Conservation (phyloP, 345 rosid species). For the Erysimum cheiranthoides region DNA sequence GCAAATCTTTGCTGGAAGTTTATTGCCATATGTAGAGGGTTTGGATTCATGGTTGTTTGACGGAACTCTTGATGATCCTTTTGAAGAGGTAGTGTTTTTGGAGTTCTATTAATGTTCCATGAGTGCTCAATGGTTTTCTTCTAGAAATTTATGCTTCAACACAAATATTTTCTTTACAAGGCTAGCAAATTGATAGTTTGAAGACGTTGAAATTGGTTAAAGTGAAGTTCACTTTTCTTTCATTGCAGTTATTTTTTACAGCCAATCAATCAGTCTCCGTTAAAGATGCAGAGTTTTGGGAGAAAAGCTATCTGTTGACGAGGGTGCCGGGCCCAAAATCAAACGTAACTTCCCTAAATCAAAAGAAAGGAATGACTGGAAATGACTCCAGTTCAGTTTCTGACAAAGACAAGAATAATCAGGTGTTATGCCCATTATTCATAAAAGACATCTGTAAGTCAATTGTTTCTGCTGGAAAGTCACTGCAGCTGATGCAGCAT, state of each 20-base stretch:
- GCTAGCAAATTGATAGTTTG: slow-evolving; percentile 8
- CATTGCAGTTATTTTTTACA: slow-evolving; percentile 77
- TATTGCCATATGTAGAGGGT: slow-evolving; percentile 72
- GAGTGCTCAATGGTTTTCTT: slow-evolving; percentile 15
- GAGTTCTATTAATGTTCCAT: slow-evolving; percentile 23
- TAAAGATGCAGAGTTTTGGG: slow-evolving; percentile 91
- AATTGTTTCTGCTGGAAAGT: slow-evolving; percentile 95
- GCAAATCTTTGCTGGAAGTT: slow-evolving; percentile 78
- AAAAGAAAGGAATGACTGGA: slow-evolving; percentile 56
- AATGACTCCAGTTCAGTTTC: slow-evolving; percentile 51
- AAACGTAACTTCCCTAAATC: slow-evolving; percentile 48
- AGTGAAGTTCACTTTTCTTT: slow-evolving; percentile 20
- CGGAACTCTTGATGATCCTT: slow-evolving; percentile 91
- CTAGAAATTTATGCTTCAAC: slow-evolving; percentile 13
- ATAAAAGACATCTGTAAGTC: slow-evolving; percentile 76
- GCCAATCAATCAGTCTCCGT: slow-evolving; percentile 68
- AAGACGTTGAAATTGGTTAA: slow-evolving; percentile 17
- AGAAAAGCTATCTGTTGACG: slow-evolving; percentile 79
- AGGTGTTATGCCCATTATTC: slow-evolving; percentile 73
- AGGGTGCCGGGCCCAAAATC: slow-evolving; percentile 49
- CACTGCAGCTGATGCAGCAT: slow-evolving; percentile 85
- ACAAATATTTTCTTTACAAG: not conserved
- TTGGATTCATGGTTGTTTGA: slow-evolving; percentile 94
- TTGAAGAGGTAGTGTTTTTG: slow-evolving; percentile 73
- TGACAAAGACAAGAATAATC: slow-evolving; percentile 56